Conservation (phyloP, 108 stramenopile species). For the Cyclotella baltica region DNA sequence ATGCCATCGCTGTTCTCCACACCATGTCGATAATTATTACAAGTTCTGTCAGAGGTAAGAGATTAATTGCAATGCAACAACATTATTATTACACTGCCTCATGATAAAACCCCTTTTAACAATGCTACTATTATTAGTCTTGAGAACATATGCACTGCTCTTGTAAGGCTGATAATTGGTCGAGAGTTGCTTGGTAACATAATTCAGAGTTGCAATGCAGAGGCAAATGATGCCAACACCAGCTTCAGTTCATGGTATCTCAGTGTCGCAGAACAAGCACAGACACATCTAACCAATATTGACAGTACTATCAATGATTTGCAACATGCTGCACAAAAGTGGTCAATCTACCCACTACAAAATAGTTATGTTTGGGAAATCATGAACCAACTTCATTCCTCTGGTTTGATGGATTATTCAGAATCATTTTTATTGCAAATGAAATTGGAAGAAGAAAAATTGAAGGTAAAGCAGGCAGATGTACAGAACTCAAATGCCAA, state of each 20-base stretch:
- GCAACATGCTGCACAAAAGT: background rate
- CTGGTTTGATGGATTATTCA: background rate
- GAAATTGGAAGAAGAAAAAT: constrained; percentile 3
- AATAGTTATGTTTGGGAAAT: constrained; percentile 6
- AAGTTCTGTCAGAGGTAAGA: background rate
- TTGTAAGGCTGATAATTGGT: constrained; percentile 10
- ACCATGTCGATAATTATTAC: background rate
- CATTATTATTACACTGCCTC: too few relatives aligned
- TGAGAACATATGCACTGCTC: constrained; percentile 9
- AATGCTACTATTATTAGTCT: too few relatives aligned
- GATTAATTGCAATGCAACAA: too few relatives aligned
- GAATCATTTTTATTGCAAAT: constrained; percentile 24
- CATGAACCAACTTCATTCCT: background rate
- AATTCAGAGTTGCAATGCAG: constrained; percentile 12
- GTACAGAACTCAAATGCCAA: background rate
- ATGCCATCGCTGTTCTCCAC: background rate
- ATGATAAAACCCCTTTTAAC: too few relatives aligned
- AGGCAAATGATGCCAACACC: background rate
- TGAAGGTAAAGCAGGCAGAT: background rate
- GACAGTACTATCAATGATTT: background rate
- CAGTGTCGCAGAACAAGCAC: constrained; percentile 3
- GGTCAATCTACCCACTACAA: constrained; percentile 2
- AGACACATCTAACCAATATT: background rate
- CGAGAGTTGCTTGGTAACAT: constrained; percentile 11
- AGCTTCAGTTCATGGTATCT: constrained; percentile 18